Base-by-base conservation (phyloP, 192 early-diverging fungal species). In the Anaeromyces robustus region DNA sequence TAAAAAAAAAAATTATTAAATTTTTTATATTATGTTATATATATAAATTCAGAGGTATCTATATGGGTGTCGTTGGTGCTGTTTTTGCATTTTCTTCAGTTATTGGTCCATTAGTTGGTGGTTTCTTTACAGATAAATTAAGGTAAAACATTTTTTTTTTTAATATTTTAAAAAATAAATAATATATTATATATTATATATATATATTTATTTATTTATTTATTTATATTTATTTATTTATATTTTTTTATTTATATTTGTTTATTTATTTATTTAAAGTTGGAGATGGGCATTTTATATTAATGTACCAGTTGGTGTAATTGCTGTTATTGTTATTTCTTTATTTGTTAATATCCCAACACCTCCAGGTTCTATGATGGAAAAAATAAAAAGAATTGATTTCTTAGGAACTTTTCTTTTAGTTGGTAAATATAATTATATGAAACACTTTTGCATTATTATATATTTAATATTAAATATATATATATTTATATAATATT, bases 61-160 rank as follows among this genome's bases (percentile, higher is more conserved):
- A 91, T 80, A 88, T 92, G 85, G 89, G 90, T 29, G 83, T 91
- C 12, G 83, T 91, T 16, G 88, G 89, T 12, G 89, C 86, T 41
- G 86, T 91, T 39, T 94, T 88, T 82, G 89, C 88, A 0, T 78
- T 94, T 16, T 87, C 92, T 0, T 89, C 92, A 4, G 90, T 94
- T 4, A 81, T 95, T n/a, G 97, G 94, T 2, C 95, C 97, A 0
- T 86, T 96, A 16, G 79, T 96, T 17, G 97, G 97, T 80, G 97
- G 97, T 32, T 84, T 92, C 12, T 93, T 98, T 77, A 93, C 92
- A 29, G 92, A 98, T 43, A 80, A 84, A 78, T 80, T 88, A 19
- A 87, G 83, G 30, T 92, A 90, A 89, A 5, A 39, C 12, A 7
- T 34, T 34, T 34, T 34, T 34, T 7, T 34, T 52, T 22, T 52